A percentile compares a stretch with the other conserved stretches of the same genome.
Conservation (phyloP, 1,284 basidiomycete genomes). For the Sporisorium scitamineum region DNA sequence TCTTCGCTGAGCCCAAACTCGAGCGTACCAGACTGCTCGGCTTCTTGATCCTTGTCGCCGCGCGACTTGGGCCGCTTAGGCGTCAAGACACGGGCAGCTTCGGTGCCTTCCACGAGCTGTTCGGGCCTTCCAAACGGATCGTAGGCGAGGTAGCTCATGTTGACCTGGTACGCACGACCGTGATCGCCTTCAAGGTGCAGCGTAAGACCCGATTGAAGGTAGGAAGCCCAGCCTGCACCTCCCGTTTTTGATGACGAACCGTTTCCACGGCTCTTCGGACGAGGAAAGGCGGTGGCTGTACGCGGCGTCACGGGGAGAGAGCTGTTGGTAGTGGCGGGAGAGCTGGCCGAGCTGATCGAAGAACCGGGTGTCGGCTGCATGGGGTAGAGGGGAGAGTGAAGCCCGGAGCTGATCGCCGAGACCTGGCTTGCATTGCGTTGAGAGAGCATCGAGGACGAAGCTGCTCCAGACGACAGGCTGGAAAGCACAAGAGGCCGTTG, state of each 20-base stretch:
- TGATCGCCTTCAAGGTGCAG: conserved; percentile 58
- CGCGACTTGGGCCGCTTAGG: conserved; percentile 48
- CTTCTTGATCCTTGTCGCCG: conserved; percentile 47
- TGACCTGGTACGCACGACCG: conserved; percentile 29
- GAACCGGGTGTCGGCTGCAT: conserved; percentile 38
- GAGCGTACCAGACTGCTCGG: conserved; percentile 44
- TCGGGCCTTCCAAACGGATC: conserved; percentile 61
- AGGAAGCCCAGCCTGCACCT: conserved; percentile 56
- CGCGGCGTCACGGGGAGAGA: conserved; percentile 37
- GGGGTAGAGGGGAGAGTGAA: conserved; percentile 15
- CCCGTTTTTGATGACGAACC: conserved; percentile 16
- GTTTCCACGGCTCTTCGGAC: conserved; percentile 38
- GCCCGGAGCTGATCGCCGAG: conserved; percentile 30
- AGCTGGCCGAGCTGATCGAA: conserved; percentile 32
- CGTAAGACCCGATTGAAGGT: conserved; percentile 54
- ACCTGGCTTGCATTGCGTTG: conserved; percentile 30
- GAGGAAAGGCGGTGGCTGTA: conserved; percentile 15
- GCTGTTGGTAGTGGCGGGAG: conserved; percentile 30
- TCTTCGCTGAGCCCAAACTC: conserved; percentile 35
- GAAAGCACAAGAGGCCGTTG: conserved; percentile 8
- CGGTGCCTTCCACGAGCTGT: conserved; percentile 34
- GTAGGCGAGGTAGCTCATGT: conserved; percentile 56
- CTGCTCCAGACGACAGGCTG: neutral
- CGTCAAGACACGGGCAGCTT: conserved; percentile 17
- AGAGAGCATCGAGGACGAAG: neutral